These are phyloP conservation scores for Pseudocercospora cruenta DNA, from an alignment of 2,329 filamentous ascomycete genomes.

Conservation along the genomic window DNA sequence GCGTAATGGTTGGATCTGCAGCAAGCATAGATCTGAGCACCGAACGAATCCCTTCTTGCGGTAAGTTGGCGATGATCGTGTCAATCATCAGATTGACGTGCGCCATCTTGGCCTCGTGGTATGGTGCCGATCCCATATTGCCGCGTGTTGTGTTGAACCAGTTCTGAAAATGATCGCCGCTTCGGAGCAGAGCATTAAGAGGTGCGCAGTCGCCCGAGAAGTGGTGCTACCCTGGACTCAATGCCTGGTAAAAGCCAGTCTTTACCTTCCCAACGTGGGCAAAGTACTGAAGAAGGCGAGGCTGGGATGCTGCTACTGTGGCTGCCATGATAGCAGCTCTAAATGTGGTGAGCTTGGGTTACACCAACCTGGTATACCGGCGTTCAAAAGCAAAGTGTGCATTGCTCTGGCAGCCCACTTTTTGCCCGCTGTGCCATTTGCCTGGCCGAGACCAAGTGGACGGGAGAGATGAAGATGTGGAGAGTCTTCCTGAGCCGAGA, in stretches of 20 bases:
- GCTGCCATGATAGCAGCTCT: slow-evolving; percentile 1
- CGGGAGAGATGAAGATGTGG: not conserved
- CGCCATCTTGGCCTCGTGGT: slow-evolving; percentile 20
- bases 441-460: not conserved
- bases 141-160: not conserved
- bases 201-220: not conserved
- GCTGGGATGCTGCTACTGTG: not conserved
- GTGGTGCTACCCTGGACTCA: not conserved
- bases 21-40: slow-evolving; percentile 25
- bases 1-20: slow-evolving; percentile 22
- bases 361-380: slow-evolving; percentile 1
- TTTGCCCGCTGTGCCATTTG: not conserved
- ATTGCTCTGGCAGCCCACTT: not conserved
- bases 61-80: slow-evolving; percentile 23
- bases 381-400: not conserved
- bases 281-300: not conserved
- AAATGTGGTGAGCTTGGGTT: not conserved
- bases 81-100: slow-evolving; percentile 30
- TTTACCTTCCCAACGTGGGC: not conserved
- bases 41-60: slow-evolving; percentile 20
- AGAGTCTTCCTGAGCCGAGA: not conserved
- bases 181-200: not conserved
- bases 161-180: not conserved
- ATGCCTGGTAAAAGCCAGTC: not conserved
- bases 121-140: slow-evolving; percentile 1